A percentile compares a stretch with the other conserved stretches of the same genome.
Evolutionary conservation across 768 basidiomycete species (phyloP).

Genomic region (Lactifluus rugatus): DNA sequence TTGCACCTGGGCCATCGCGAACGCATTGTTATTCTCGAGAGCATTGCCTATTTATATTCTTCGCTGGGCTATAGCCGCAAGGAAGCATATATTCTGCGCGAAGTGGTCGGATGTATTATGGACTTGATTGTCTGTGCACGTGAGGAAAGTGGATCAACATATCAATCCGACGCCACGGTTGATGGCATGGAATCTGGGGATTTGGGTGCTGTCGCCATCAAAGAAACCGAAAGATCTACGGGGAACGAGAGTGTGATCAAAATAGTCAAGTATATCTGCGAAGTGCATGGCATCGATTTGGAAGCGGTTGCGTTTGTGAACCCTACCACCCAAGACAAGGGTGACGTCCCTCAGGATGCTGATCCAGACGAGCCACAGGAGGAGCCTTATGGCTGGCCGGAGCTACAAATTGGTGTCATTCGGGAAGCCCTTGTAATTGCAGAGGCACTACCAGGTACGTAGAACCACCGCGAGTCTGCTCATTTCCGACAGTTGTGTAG

Average conservation of each 20-base stretch:
- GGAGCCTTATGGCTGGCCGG: constrained; percentile 83
- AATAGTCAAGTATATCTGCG: constrained; percentile 66
- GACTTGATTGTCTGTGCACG: constrained; percentile 81
- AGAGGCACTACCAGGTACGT: constrained; percentile 79
- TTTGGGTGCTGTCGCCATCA: constrained; percentile 54
- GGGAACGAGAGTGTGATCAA: constrained; percentile 78
- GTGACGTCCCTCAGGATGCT: constrained; percentile 23
- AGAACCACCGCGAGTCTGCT: neutral
- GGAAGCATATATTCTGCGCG: constrained; percentile 78
- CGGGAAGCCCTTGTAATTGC: constrained; percentile 88
- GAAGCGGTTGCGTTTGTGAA: constrained; percentile 51
- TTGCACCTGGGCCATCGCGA: constrained; percentile 70
- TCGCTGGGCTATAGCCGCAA: constrained; percentile 80
- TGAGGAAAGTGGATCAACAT: constrained; percentile 47
- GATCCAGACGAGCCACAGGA: constrained; percentile 34
- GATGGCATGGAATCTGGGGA: constrained; percentile 31
- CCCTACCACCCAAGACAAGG: constrained; percentile 3
- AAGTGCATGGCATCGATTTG: constrained; percentile 73
- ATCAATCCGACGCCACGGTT: constrained; percentile 32
- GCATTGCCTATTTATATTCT: constrained; percentile 64
- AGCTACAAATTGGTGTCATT: constrained; percentile 87
- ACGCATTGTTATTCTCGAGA: constrained; percentile 59
- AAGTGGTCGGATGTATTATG: constrained; percentile 75
- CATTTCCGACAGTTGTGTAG: constrained; percentile 32
- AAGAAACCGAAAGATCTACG: constrained; percentile 61